These are phyloP conservation scores for Boletus insuetus DNA, from an alignment of 768 basidiomycete genomes.

Conservation along the genomic window DNA sequence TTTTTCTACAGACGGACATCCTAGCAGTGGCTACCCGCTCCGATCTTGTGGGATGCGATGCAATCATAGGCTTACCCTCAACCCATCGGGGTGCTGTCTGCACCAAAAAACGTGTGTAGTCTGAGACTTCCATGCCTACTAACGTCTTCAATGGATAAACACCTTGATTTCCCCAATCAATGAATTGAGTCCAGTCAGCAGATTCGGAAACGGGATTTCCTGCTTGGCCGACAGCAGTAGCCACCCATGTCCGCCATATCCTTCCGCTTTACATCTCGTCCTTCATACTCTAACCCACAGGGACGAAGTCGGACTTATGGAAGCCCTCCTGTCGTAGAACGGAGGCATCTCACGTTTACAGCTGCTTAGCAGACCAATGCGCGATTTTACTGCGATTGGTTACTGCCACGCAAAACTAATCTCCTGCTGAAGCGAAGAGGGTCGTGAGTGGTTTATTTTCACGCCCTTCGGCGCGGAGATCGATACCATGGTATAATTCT, in stretches of 20 bases:
- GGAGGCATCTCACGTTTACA: not conserved
- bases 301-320: not conserved
- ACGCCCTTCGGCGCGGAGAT: slow-evolving; percentile 6
- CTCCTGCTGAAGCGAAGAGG: slow-evolving; percentile 2
- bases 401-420: slow-evolving; percentile 8
- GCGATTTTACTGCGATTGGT: slow-evolving; percentile 9
- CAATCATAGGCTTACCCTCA: not conserved
- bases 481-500: slow-evolving; percentile 4
- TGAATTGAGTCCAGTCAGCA: not conserved
- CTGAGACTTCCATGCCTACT: not conserved
- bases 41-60: not conserved
- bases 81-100: not conserved
- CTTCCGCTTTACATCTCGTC: not conserved
- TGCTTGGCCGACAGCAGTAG: not conserved
- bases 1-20: not conserved
- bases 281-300: slow-evolving; percentile 11
- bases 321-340: not conserved
- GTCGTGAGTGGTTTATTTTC: slow-evolving; percentile 7
- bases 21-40: not conserved
- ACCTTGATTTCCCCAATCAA: not conserved
- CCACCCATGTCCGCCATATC: not conserved
- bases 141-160: too few species aligned
- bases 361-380: not conserved
- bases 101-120: not conserved
- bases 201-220: not conserved